phyloP scores from a whole-genome alignment of 495 filamentous ascomycete genomes.

The Aeminium ludgeri region DNA sequence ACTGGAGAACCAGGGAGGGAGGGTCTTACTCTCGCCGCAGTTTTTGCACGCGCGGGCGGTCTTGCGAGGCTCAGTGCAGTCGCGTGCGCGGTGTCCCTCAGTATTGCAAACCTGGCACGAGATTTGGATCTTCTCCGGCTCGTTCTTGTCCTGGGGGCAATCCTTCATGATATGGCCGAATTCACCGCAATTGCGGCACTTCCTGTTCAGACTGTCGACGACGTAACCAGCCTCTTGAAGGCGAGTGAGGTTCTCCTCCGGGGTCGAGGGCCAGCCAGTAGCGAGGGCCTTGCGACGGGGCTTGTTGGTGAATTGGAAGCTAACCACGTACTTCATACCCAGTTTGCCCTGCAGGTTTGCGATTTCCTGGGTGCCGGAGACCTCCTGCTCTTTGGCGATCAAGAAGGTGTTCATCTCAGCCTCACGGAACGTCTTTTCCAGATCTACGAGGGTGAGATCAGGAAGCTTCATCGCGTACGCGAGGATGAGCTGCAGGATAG shows the following conservation, averaged over 20 bases:
- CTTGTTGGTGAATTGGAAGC: constrained; percentile 46
- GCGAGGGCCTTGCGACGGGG: constrained; percentile 43
- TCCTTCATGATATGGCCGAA: constrained; percentile 52
- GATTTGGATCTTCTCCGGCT: constrained; percentile 34
- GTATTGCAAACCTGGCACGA: constrained; percentile 52
- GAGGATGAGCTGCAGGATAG: constrained; percentile 34
- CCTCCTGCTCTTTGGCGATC: constrained; percentile 51
- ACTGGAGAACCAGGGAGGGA: too few relatives aligned
- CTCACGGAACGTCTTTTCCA: constrained; percentile 58
- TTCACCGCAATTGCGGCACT: constrained; percentile 56
- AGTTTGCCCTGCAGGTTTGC: constrained; percentile 74
- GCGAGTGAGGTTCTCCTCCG: constrained; percentile 58
- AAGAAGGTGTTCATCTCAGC: constrained; percentile 48
- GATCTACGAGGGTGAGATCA: constrained; percentile 44
- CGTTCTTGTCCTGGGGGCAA: constrained; percentile 46
- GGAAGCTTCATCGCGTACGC: constrained; percentile 60
- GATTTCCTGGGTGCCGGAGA: constrained; percentile 45
- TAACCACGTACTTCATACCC: constrained; percentile 57
- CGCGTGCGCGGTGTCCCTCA: constrained; percentile 51
- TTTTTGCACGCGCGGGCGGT: constrained; percentile 54
- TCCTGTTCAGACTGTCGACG: constrained; percentile 45
- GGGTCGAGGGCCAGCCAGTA: constrained; percentile 45
- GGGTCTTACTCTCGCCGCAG: constrained; percentile 37
- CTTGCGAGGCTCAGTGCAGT: constrained; percentile 36
- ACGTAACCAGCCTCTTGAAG: constrained; percentile 55